phyloP scores from a whole-genome alignment of 2,329 filamentous ascomycete genomes.

The Trichophyton benhamiae region DNA sequence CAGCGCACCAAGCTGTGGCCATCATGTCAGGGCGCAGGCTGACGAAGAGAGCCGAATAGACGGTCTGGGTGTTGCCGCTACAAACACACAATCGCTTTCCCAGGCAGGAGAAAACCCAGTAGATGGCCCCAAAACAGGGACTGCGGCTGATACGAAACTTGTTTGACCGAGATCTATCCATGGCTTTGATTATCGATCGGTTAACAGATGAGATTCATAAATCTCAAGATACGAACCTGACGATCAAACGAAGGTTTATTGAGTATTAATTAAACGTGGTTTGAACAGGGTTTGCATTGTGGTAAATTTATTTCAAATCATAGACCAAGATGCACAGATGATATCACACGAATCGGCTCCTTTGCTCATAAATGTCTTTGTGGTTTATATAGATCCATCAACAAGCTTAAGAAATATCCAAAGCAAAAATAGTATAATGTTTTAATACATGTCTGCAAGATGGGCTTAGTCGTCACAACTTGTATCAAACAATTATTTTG shows the following conservation, averaged over 20 bases:
- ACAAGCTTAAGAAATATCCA: too few relatives aligned
- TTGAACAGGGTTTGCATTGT: not conserved
- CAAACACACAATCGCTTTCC: not conserved
- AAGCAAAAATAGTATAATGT: too few relatives aligned
- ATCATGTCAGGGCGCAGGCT: slow-evolving; percentile 7
- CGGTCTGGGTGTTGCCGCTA: not conserved
- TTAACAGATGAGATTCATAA: not conserved
- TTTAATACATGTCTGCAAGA: not conserved
- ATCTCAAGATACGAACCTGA: not conserved
- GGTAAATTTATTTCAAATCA: not conserved
- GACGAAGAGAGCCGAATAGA: slow-evolving; percentile 8
- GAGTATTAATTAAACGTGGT: not conserved
- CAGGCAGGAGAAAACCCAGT: not conserved
- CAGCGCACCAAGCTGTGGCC: not conserved
- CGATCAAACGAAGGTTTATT: not conserved
- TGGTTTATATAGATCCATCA: too few relatives aligned
- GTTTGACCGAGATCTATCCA: not conserved
- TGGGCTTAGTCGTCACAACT: not conserved
- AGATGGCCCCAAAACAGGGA: not conserved
- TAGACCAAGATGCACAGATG: too few relatives aligned
- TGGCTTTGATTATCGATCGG: not conserved
- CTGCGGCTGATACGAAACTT: not conserved
- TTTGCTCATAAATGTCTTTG: too few relatives aligned
- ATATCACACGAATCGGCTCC: too few relatives aligned
- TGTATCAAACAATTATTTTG: not conserved